Evolutionary conservation across 2,329 filamentous ascomycete genomes (phyloP), one percentile per base, ranked within the genome.

Genomic region (Cytospora mali): DNA sequence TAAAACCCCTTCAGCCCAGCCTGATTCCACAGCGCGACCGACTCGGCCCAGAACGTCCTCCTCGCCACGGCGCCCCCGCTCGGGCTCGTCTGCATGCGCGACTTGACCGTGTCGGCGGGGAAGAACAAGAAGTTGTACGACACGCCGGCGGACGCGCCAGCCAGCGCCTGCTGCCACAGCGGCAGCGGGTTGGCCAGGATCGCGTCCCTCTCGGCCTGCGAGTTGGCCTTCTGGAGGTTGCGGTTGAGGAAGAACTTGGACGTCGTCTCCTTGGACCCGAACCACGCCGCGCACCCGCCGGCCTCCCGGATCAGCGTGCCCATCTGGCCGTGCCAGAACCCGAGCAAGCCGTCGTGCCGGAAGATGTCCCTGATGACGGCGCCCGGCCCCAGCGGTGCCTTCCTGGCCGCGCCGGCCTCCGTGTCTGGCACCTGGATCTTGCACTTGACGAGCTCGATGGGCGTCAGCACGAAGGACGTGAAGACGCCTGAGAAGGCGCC

Each of bases 81-180:
- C 6, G 93, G 89, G 58, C 90, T 84, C 0, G 95, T 99, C 78
- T 99, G 95, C 88, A 99, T 97, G 54, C 94, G 88, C 21, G 91
- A 96, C 79, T 99, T 99, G 80, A 99, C 90, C 0, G 95, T 99
- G 74, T 99, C 95, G 55, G 95, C 95, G 0, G 95, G 95, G 74
- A 95, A 99, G 81, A 98, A 97, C 25, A 96, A 79, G 73, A 98
- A 98, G 75, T 99, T 99, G 79, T 99, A 99, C 39, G 88, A 88
- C 79, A 97, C 91, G 58, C 95, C 95, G 4, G 94, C 95, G 9
- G 88, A 86, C 3, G 94, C 94, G 49, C 94, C 94, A 1, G 93
- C 91, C 23, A 92, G 74, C 72, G 96, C 92, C 75, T 96, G 93
- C 76, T 97, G 92, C 83, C 90, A 91, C 6, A 97, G 75, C 6